Percentiles rank a stretch among this genome's conserved stretches.
Conservation (phyloP, 1,284 basidiomycete species). For the Schizophyllum amplum region DNA sequence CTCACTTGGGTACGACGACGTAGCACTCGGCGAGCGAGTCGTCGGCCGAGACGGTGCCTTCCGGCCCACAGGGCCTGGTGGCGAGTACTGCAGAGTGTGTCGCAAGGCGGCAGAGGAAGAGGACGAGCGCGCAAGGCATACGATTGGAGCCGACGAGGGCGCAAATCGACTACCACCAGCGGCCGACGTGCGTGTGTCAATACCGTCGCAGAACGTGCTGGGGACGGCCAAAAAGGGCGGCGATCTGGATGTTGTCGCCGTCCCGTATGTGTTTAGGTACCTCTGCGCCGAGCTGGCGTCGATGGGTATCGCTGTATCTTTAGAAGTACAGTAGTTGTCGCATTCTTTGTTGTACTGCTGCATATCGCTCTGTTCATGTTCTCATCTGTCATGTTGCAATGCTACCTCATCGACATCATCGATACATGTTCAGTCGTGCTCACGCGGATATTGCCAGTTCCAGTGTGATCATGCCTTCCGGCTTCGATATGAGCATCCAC, state of each 20-base stretch:
- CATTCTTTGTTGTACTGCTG: not conserved
- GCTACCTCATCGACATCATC: no score
- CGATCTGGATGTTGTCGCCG: slow-evolving; percentile 87
- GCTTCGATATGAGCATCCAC: no score
- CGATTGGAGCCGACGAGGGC: slow-evolving; percentile 34
- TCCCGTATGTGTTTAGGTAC: slow-evolving; percentile 93
- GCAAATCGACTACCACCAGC: slow-evolving; percentile 21
- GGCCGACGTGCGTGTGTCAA: slow-evolving; percentile 51
- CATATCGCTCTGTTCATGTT: not conserved
- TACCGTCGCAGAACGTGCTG: slow-evolving; percentile 60
- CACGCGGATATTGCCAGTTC: no score
- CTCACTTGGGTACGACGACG: slow-evolving; percentile 89
- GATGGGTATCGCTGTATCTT: slow-evolving; percentile 79
- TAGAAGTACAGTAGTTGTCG: slow-evolving; percentile 44
- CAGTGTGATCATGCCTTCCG: no score
- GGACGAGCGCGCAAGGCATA: slow-evolving; percentile 46
- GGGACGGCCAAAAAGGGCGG: slow-evolving; percentile 54
- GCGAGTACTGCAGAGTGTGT: slow-evolving; percentile 92
- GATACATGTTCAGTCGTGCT: no score
- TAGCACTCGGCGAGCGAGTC: slow-evolving; percentile 60
- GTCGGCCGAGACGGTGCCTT: slow-evolving; percentile 37
- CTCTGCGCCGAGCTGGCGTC: slow-evolving; percentile 79
- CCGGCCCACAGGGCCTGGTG: slow-evolving; percentile 57
- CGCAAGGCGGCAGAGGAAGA: slow-evolving; percentile 59
- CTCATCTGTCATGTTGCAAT: not conserved